Evolutionary conservation across 2,329 filamentous ascomycete genomes (phyloP).

Genomic region (Ophiostoma himal-ulmi): DNA sequence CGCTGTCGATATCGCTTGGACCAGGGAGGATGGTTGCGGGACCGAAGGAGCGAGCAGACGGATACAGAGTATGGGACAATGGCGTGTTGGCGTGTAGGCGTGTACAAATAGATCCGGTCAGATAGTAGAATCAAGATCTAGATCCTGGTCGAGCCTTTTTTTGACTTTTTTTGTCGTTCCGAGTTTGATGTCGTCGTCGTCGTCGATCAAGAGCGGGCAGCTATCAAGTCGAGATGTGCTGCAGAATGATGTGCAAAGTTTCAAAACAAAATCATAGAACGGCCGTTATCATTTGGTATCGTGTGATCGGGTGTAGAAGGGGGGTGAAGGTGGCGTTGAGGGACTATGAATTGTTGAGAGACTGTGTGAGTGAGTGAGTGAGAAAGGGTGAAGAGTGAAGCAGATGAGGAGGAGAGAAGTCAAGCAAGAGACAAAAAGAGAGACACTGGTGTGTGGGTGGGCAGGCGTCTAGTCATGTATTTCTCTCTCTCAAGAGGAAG

Average conservation of each 20-base stretch:
- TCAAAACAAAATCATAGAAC: conserved; percentile 6
- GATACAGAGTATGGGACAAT: not conserved
- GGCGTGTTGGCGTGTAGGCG: not conserved
- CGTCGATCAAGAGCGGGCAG: not conserved
- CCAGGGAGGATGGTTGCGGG: conserved; percentile 1
- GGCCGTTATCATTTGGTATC: not conserved
- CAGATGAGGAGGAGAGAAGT: not conserved
- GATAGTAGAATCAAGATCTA: not conserved
- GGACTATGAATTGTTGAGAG: not conserved
- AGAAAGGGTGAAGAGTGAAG: not conserved
- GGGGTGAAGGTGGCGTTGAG: not conserved
- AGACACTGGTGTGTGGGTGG: conserved; percentile 17
- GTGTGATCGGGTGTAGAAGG: not conserved
- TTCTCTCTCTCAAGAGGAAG: conserved; percentile 12
- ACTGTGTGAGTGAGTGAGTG: not conserved
- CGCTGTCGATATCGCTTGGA: not conserved
- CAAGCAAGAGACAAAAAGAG: conserved; percentile 4
- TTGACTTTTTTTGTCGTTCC: not conserved
- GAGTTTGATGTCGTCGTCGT: not conserved
- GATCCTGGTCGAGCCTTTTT: not conserved
- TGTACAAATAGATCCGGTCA: not conserved
- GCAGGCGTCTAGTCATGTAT: conserved; percentile 24
- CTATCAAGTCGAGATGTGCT: not conserved
- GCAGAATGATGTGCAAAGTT: not conserved
- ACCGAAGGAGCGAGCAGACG: not conserved